Evolutionary conservation across 352 stramenopile genomes (phyloP).

Genomic region (Bremia lactucae): DNA sequence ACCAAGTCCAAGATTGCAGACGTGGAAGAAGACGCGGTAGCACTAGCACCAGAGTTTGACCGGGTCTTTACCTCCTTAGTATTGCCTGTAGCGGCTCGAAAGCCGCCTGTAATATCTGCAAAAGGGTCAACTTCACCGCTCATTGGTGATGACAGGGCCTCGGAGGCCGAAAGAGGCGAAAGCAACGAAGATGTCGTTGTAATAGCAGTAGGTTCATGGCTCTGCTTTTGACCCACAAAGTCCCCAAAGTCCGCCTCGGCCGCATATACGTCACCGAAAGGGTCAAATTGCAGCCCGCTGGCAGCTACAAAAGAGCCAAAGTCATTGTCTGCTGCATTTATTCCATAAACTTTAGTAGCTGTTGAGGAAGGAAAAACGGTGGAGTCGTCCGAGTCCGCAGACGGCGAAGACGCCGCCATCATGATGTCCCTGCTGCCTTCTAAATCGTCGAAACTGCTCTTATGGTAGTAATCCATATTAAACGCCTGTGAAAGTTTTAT

Average conservation of each 20-base stretch:
- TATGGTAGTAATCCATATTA: slow-evolving; percentile 9
- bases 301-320: slow-evolving; percentile 36
- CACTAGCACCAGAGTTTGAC: neutral
- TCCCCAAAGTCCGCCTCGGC: slow-evolving; percentile 15
- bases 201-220: neutral
- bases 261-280: slow-evolving; percentile 31
- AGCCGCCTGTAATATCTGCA: slow-evolving; percentile 21
- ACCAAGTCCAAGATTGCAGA: slow-evolving; percentile 21
- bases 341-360: too few relatives aligned
- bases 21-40: slow-evolving; percentile 6
- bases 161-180: slow-evolving; percentile 19
- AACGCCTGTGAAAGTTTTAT: too few relatives aligned
- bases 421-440: slow-evolving; percentile 2
- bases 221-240: slow-evolving; percentile 2
- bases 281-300: slow-evolving; percentile 22
- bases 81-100: neutral
- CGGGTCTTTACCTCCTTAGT: neutral
- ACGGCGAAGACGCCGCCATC: slow-evolving; percentile 21
- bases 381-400: neutral
- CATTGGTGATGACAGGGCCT: slow-evolving; percentile 4
- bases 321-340: slow-evolving; percentile 18
- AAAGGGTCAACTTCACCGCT: slow-evolving; percentile 29
- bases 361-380: neutral
- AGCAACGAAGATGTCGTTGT: slow-evolving; percentile 21
- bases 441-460: slow-evolving; percentile 1